A percentile compares a stretch with the other conserved stretches of the same genome.
Conservation (phyloP, 1,284 basidiomycete species). For the Ustilago vetiveriae region DNA sequence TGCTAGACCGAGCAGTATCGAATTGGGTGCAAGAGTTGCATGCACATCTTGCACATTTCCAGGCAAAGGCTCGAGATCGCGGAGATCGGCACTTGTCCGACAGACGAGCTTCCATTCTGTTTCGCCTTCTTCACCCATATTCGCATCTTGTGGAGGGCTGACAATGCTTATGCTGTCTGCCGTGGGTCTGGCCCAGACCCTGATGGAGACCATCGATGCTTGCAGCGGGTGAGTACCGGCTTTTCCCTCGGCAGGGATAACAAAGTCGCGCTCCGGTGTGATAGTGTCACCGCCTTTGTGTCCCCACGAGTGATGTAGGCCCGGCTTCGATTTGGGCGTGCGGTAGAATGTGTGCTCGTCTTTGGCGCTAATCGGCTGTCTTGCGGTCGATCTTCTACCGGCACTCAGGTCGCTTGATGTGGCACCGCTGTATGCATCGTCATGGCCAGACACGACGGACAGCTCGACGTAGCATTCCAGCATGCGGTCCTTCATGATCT, state of each 20-base stretch:
- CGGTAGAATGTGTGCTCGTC: constrained; percentile 21
- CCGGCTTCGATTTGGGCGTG: constrained; percentile 25
- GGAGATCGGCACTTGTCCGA: constrained; percentile 21
- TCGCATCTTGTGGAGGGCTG: neutral
- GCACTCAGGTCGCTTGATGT: no score
- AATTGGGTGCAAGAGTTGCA: constrained; percentile 25
- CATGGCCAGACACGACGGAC: neutral
- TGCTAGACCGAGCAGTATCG: constrained; percentile 34
- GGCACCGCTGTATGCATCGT: neutral
- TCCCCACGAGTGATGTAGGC: constrained; percentile 47
- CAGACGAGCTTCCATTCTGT: constrained; percentile 32
- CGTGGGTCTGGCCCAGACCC: constrained; percentile 22
- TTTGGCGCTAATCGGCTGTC: no score
- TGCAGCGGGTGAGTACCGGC: neutral
- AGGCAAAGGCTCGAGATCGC: constrained; percentile 29
- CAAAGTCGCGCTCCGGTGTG: constrained; percentile 36
- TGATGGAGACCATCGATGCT: constrained; percentile 15
- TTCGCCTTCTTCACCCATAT: neutral
- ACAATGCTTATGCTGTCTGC: neutral
- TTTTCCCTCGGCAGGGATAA: neutral
- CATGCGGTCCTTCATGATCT: constrained; percentile 48
- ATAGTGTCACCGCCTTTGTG: constrained; percentile 30
- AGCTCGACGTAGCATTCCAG: constrained; percentile 42
- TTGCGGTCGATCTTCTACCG: no score
- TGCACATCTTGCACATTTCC: constrained; percentile 23